Percentiles rank a stretch among this genome's conserved stretches.
Conservation (phyloP, 495 filamentous ascomycete genomes). For the Hyaloscypha hepaticicola region DNA sequence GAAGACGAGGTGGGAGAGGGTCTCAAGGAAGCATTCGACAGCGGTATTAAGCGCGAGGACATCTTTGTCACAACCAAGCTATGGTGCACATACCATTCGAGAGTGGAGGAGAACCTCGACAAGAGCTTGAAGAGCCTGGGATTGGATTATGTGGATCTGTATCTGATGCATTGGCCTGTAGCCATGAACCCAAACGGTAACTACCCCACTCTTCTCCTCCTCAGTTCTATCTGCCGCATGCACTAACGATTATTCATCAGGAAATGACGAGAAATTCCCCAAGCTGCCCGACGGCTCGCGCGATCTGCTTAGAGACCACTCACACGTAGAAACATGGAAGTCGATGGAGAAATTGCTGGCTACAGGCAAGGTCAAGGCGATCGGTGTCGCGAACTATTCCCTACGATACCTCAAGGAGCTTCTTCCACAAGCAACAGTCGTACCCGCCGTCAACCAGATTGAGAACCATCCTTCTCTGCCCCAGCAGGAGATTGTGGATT, state of each 20-base stretch:
- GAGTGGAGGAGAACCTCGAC: conserved; percentile 66
- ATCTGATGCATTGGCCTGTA: conserved; percentile 78
- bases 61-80: conserved; percentile 83
- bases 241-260: conserved; percentile 15
- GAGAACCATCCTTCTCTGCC: conserved; percentile 86
- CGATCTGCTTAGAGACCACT: conserved; percentile 63
- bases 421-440: conserved; percentile 59
- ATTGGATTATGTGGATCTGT: conserved; percentile 80
- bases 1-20: conserved; percentile 57
- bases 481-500: conserved; percentile 81
- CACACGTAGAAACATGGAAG: conserved; percentile 74
- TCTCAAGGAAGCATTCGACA: conserved; percentile 60
- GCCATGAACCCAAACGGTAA: conserved; percentile 72
- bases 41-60: conserved; percentile 70
- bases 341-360: conserved; percentile 70
- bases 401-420: conserved; percentile 69
- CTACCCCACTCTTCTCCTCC: conserved; percentile 29
- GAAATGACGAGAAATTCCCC: conserved; percentile 75
- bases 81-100: conserved; percentile 74
- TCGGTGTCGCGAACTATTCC: conserved; percentile 85
- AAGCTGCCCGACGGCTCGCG: conserved; percentile 68
- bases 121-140: conserved; percentile 69
- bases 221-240: conserved; percentile 22
- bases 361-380: conserved; percentile 69
- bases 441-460: conserved; percentile 88